These are phyloP conservation scores for Discostella pseudostelligera DNA, from an alignment of 108 stramenopile species.

Conservation along the genomic window DNA sequence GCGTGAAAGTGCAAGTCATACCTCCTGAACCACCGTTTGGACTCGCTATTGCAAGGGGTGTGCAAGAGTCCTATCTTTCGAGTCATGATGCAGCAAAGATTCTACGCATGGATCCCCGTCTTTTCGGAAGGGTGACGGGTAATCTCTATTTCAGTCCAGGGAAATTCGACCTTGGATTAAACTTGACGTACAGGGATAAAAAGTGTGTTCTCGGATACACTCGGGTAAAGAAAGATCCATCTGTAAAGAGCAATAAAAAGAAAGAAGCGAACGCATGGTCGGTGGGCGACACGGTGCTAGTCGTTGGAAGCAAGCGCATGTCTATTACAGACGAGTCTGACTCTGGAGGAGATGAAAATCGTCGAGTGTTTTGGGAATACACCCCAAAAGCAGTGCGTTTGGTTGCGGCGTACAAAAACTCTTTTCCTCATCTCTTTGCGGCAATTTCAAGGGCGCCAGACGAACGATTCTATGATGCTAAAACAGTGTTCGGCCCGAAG, in stretches of 20 bases:
- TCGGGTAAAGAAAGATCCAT: slow-evolving; percentile 49
- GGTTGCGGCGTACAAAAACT: slow-evolving; percentile 83
- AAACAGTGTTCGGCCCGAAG: slow-evolving; percentile 70
- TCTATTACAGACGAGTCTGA: slow-evolving; percentile 29
- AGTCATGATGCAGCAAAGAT: slow-evolving; percentile 76
- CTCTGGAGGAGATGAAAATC: slow-evolving; percentile 44
- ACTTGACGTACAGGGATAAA: slow-evolving; percentile 83
- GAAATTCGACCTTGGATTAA: slow-evolving; percentile 90
- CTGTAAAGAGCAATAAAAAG: slow-evolving; percentile 26
- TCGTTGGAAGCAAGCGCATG: slow-evolving; percentile 69
- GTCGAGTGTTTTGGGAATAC: slow-evolving; percentile 89
- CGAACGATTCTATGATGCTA: slow-evolving; percentile 86
- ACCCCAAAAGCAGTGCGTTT: slow-evolving; percentile 88
- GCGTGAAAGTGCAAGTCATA: slow-evolving; percentile 78
- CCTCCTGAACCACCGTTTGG: slow-evolving; percentile 93
- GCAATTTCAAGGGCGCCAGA: slow-evolving; percentile 71
- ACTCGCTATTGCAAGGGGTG: slow-evolving; percentile 73
- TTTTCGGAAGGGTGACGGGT: slow-evolving; percentile 88
- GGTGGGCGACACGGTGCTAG: slow-evolving; percentile 79
- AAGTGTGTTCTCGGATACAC: slow-evolving; percentile 89
- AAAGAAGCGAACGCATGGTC: slow-evolving; percentile 70
- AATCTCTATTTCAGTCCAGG: slow-evolving; percentile 81
- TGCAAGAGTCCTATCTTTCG: slow-evolving; percentile 85
- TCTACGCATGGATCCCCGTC: slow-evolving; percentile 72
- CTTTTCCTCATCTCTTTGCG: slow-evolving; percentile 90